Conservation (phyloP, 352 stramenopile genomes). For the Phytophthora rubi region DNA sequence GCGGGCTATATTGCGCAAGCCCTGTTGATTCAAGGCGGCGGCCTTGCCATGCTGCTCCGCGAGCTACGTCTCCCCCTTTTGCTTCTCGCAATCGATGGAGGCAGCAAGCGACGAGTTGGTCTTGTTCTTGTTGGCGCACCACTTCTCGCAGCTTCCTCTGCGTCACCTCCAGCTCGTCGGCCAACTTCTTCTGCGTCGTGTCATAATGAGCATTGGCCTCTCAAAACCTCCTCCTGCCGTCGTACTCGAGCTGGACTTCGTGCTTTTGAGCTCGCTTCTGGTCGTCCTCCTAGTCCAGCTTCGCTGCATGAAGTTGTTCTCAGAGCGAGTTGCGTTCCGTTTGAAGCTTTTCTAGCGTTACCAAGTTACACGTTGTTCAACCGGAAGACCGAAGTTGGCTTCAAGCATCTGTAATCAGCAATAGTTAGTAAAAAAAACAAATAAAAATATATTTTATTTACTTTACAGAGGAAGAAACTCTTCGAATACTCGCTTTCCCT, state of each 20-base stretch:
- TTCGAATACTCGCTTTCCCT: too few species aligned
- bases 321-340: constrained; percentile 44
- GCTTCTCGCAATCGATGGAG: constrained; percentile 56
- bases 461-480: too few species aligned
- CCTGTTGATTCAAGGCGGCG: constrained; percentile 61
- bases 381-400: too few species aligned
- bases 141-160: constrained; percentile 54
- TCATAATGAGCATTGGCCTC: constrained; percentile 19
- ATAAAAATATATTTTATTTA: too few species aligned
- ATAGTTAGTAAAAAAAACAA: too few species aligned
- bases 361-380: constrained; percentile 22
- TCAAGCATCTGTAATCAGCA: too few species aligned
- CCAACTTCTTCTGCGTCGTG: constrained; percentile 15
- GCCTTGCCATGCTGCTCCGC: constrained; percentile 56
- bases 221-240: constrained; percentile 23
- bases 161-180: constrained; percentile 48
- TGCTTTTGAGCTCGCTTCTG: constrained; percentile 47
- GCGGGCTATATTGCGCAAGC: too few species aligned
- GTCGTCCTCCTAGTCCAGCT: constrained; percentile 47
- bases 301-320: constrained; percentile 32
- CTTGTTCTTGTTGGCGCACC: constrained; percentile 64
- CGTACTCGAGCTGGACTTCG: constrained; percentile 37
- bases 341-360: constrained; percentile 58
- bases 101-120: constrained; percentile 61
- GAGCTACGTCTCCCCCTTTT: constrained; percentile 41